Percentiles rank a stretch among this genome's conserved stretches.
Conservation (phyloP, 345 rosid genomes). For the Garcia nutans region DNA sequence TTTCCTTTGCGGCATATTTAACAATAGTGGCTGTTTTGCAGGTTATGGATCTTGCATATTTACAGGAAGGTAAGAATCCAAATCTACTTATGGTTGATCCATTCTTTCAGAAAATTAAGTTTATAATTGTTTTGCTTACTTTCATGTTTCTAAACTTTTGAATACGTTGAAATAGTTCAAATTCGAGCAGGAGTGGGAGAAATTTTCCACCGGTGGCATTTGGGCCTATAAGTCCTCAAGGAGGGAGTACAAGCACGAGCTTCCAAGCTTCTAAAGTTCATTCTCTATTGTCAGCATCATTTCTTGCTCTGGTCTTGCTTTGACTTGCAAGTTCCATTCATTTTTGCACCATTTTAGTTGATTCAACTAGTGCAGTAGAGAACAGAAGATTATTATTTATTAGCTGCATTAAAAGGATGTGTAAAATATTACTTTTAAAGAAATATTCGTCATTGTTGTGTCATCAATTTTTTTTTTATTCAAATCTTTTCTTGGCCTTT, state of each 20-base stretch:
- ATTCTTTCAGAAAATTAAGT: neutral
- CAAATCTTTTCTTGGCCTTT: no score
- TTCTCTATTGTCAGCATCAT: constrained; percentile 30
- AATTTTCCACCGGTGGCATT: constrained; percentile 49
- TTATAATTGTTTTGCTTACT: neutral
- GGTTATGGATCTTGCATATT: constrained; percentile 71
- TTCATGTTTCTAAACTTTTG: constrained; percentile 8
- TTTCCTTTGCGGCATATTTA: constrained; percentile 7
- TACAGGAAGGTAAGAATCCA: constrained; percentile 68
- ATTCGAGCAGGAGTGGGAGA: constrained; percentile 39
- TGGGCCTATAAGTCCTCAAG: constrained; percentile 45
- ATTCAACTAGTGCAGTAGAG: neutral
- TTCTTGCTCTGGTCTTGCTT: constrained; percentile 35
- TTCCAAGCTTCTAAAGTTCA: constrained; percentile 28
- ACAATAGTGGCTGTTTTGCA: constrained; percentile 30
- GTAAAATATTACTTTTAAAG: neutral
- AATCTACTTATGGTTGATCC: neutral
- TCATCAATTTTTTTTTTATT: no score
- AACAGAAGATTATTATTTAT: neutral
- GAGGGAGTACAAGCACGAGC: constrained; percentile 35
- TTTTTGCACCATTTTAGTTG: constrained; percentile 12
- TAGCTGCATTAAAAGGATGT: neutral
- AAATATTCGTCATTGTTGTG: no score
- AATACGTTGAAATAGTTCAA: constrained; percentile 42
- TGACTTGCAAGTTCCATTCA: constrained; percentile 1